Base-by-base conservation (phyloP, 2,329 filamentous ascomycete species). In the Talaromyces sp. region DNA sequence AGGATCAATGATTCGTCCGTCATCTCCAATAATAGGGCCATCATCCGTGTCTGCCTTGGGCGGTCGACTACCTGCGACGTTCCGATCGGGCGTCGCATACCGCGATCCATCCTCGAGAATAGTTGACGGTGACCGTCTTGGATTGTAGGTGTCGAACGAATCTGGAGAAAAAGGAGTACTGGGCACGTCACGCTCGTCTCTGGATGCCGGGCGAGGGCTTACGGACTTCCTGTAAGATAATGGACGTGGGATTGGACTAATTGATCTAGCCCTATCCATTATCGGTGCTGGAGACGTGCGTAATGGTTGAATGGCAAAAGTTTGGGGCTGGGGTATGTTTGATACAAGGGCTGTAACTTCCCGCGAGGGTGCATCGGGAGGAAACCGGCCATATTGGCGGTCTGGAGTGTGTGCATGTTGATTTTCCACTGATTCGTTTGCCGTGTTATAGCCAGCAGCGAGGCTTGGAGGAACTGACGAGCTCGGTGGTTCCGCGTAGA, bases 1-100 rank as follows among this genome's bases (percentile, higher is more conserved):
- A 4, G 84, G 84, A 69, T 87, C 84, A 63, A 87, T 85, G 57
- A 84, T 80, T 35, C 83, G 78, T 15, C 84, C 84, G 66, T 85
- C 82, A 65, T 83, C 84, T 17, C 81, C 83, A 43, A 86, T 82
- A 57, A 87, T 85, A 7, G 84, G 83, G 2, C 80, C 81, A 39
- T 79, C 69, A 43, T 80, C 76, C 21, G 78, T 73, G 56, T 37
- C 54, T 50, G 37, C 51, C 71, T 65, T 60, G 75, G 72, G 6
- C 70, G 71, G 70, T 51, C 70, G 65, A 17, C 74, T 68, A 4
- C 69, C 68, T 46, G 75, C 73, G 65, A 70, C 69, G n/a, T 71
- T 68, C 59, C 74, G 69, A 11, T 73, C 68, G 1, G 72, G 69
- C 0, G 70, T 73, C 8, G 73, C 69, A 58, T 77, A 78, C 3